Conservation (phyloP, 2,329 filamentous ascomycete genomes). For the Pseudogymnoascus sp. region DNA sequence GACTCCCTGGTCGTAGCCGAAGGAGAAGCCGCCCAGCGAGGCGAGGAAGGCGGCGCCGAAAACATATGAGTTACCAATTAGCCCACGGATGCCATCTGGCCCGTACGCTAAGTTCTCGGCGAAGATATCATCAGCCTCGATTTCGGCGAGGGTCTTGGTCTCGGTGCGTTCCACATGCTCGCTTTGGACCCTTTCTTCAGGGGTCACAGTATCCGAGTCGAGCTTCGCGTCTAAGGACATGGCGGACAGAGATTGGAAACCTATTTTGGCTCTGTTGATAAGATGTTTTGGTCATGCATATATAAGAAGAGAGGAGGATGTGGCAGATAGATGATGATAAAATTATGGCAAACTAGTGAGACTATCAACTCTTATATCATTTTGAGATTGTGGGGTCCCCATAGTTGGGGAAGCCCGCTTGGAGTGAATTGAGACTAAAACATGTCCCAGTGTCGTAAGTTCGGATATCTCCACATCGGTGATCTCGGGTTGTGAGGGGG, state of each 20-base stretch:
- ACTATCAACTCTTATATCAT: background rate
- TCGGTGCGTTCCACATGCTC: background rate
- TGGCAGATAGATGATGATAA: background rate
- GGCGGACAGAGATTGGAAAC: background rate
- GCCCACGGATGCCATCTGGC: conserved; percentile 24
- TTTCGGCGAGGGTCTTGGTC: background rate
- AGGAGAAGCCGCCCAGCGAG: conserved; percentile 33
- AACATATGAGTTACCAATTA: conserved; percentile 33
- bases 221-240: background rate
- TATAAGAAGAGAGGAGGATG: background rate
- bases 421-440: background rate
- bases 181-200: background rate
- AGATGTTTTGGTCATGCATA: background rate
- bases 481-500: background rate
- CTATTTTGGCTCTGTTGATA: background rate
- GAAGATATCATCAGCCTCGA: background rate
- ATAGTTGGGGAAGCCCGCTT: background rate
- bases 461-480: background rate
- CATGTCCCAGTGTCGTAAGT: background rate
- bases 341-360: background rate
- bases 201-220: background rate
- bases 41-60: conserved; percentile 36
- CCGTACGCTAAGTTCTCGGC: conserved; percentile 22
- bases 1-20: conserved; percentile 32
- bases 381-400: background rate